Percentiles rank a stretch among this genome's conserved stretches.
Evolutionary conservation across 768 basidiomycete species (phyloP).

Genomic region (Hydnomerulius pinastri): DNA sequence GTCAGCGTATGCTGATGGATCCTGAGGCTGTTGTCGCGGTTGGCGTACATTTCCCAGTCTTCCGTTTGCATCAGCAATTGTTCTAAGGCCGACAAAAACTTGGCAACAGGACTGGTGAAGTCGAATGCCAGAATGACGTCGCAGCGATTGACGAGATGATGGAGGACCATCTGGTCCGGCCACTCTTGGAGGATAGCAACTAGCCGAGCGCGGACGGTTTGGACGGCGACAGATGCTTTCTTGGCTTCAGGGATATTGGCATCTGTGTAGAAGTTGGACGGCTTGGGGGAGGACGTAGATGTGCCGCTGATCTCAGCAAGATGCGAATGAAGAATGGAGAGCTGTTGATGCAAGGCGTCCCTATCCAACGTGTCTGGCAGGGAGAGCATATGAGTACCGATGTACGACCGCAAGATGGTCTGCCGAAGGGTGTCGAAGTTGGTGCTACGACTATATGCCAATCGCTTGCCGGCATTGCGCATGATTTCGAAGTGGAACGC

Average conservation of each 20-base stretch:
- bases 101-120: slow-evolving; percentile 75
- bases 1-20: slow-evolving; percentile 64
- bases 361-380: slow-evolving; percentile 51
- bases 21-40: slow-evolving; percentile 81
- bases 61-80: slow-evolving; percentile 83
- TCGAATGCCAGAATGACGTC: slow-evolving; percentile 61
- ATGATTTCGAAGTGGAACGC: slow-evolving; percentile 52
- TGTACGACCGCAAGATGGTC: slow-evolving; percentile 33
- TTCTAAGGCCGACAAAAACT: slow-evolving; percentile 80
- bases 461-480: slow-evolving; percentile 4
- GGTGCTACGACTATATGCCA: slow-evolving; percentile 2
- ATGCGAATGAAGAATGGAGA: slow-evolving; percentile 48
- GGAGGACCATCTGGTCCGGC: slow-evolving; percentile 98
- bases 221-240: slow-evolving; percentile 57
- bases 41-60: slow-evolving; percentile 98
- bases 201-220: slow-evolving; percentile 54
- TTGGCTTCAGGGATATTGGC: slow-evolving; percentile 71
- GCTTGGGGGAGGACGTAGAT: slow-evolving; percentile 14
- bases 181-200: slow-evolving; percentile 67
- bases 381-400: slow-evolving; percentile 29
- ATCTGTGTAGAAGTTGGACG: slow-evolving; percentile 81
- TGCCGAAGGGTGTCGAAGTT: slow-evolving; percentile 38
- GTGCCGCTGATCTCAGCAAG: slow-evolving; percentile 32
- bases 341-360: slow-evolving; percentile 51
- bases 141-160: slow-evolving; percentile 75